Base-by-base conservation (phyloP, 2,329 filamentous ascomycete genomes). In the Aureobasidium subglaciale region DNA sequence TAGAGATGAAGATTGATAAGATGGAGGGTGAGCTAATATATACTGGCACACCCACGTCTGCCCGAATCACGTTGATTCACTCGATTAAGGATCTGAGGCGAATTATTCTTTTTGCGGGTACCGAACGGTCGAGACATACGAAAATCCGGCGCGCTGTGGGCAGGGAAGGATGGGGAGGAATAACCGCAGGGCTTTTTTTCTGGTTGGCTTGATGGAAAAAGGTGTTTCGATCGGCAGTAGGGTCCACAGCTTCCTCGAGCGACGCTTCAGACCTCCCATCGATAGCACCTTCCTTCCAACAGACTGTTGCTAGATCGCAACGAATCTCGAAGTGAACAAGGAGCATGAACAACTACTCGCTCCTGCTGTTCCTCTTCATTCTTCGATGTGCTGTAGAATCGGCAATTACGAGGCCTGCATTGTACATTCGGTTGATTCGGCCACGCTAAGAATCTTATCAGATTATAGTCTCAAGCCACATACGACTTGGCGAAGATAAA, bases 401-500 rank as follows among this genome's bases (percentile, higher is more conserved):
- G 7, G n/a, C 18, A 18, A 30, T 22, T 20, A 22, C 9, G n/a
- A 50, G 22, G 25, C n/a, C n/a, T n/a, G n/a, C n/a, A n/a, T n/a
- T n/a, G n/a, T n/a, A n/a, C n/a, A 9, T 6, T 40, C 48, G 25
- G 48, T 34, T 38, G 20, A n/a, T 38, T 11, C 35, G 48, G 35
- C 48, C 1, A 8, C 25, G 11, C 24, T 30, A 40, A 13, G 10
- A 24, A 52, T 52, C 48, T 52, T 52, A 52, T 52, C 48, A 52
- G 48, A 52, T 52, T 22, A 37, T 34, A 18, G 24, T 27, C n/a
- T 34, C 48, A 52, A 50, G 46, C 46, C 46, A 40, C 32, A 5
- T 25, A 32, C 16, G 41, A 29, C 41, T 45, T 27, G 41, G 41
- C 41, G 25, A 22, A 42, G 38, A 22, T n/a, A 35, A 35, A 18